Conservation (phyloP, 129 eudicot genomes). For the Lactuca sativa region DNA sequence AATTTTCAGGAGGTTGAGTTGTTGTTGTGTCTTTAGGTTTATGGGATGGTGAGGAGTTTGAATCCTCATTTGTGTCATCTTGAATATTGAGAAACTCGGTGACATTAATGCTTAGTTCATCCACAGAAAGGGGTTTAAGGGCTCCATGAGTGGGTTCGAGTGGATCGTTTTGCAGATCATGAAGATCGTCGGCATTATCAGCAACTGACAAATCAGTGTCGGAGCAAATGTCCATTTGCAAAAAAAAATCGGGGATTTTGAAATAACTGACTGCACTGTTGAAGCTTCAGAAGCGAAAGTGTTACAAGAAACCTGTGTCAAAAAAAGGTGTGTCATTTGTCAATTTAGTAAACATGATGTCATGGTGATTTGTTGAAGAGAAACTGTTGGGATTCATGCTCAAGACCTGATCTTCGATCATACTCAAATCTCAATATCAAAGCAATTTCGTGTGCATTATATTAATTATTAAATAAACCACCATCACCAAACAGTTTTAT, state of each 20-base stretch:
- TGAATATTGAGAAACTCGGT: slow-evolving; percentile 45
- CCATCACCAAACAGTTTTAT: not conserved
- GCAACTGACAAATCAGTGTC: slow-evolving; percentile 34
- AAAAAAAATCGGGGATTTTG: not conserved
- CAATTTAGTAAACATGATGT: slow-evolving; percentile 6
- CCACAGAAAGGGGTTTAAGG: slow-evolving; percentile 32
- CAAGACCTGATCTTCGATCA: too few relatives aligned
- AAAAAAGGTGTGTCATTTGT: not conserved
- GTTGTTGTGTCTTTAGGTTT: slow-evolving; percentile 27
- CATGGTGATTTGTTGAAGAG: slow-evolving; percentile 12
- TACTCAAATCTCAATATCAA: too few relatives aligned
- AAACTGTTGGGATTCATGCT: not conserved
- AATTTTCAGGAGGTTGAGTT: slow-evolving; percentile 32
- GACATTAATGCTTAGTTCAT: slow-evolving; percentile 45
- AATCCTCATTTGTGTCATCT: slow-evolving; percentile 23
- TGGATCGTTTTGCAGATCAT: slow-evolving; percentile 31
- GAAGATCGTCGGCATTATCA: slow-evolving; percentile 38
- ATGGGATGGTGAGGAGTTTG: slow-evolving; percentile 26
- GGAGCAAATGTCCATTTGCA: slow-evolving; percentile 55
- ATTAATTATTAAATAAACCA: not conserved
- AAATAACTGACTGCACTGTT: slow-evolving; percentile 6
- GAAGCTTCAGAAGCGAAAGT: slow-evolving; percentile 9
- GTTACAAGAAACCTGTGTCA: slow-evolving; percentile 20
- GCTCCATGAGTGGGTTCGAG: slow-evolving; percentile 24
- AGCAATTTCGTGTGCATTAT: not conserved